A percentile compares a stretch with the other conserved stretches of the same genome.
Conservation (phyloP, 257 asterid genomes). For the Nicotiana undulata region DNA sequence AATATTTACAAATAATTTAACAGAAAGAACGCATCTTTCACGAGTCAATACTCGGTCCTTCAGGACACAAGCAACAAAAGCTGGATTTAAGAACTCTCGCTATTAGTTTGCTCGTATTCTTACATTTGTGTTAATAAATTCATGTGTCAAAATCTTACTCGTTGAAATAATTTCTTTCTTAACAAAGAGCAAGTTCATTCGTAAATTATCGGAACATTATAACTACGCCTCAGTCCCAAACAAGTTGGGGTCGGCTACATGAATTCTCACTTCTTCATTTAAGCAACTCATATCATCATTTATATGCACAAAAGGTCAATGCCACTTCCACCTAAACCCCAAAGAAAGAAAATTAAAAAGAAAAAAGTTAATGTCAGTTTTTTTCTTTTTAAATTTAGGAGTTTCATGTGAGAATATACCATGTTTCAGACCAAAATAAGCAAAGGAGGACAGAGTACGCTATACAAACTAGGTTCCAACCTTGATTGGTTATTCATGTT, state of each 20-base stretch:
- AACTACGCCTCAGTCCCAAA: too few species aligned
- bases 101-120: neutral
- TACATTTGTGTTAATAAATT: neutral
- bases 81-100: neutral
- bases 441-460: neutral
- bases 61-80: neutral
- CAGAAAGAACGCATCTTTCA: slow-evolving; percentile 3
- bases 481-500: slow-evolving; percentile 97
- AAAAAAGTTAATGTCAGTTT: neutral
- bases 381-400: neutral
- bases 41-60: neutral
- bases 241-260: too few species aligned
- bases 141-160: neutral
- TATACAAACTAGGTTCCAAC: slow-evolving; percentile 23
- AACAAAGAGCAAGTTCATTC: neutral
- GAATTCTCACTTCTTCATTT: too few species aligned
- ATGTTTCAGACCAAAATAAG: neutral
- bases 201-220: neutral
- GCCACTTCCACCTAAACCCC: too few species aligned
- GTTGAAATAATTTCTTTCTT: neutral
- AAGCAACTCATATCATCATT: too few species aligned
- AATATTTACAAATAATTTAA: slow-evolving; percentile 1
- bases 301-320: too few species aligned
- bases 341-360: neutral
- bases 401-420: neutral